These are phyloP conservation scores for Fragaria nilgerrensis DNA, from an alignment of 306 rosid species.

Conservation along the genomic window DNA sequence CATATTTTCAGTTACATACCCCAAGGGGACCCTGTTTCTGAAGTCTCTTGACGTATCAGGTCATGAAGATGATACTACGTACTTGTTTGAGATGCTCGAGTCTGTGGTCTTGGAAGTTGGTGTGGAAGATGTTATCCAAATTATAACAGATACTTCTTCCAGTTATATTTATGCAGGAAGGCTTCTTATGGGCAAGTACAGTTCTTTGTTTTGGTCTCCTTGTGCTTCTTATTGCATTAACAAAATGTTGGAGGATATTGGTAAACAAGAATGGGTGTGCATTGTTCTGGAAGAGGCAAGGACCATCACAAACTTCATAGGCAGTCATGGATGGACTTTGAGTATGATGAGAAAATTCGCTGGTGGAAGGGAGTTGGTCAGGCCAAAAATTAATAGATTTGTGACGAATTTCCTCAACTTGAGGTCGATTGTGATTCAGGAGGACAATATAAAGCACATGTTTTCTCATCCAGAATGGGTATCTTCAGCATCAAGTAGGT, in stretches of 20 bases:
- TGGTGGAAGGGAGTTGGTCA: slow-evolving; percentile 54
- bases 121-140: slow-evolving; percentile 69
- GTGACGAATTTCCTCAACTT: slow-evolving; percentile 58
- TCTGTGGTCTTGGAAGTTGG: slow-evolving; percentile 62
- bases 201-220: slow-evolving; percentile 75
- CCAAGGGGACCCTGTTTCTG: slow-evolving; percentile 52
- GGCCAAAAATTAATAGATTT: slow-evolving; percentile 53
- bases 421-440: slow-evolving; percentile 58
- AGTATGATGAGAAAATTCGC: slow-evolving; percentile 58
- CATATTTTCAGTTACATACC: slow-evolving; percentile 54
- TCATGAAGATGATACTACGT: slow-evolving; percentile 46
- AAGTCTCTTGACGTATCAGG: slow-evolving; percentile 60
- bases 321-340: slow-evolving; percentile 51
- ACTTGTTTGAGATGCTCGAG: slow-evolving; percentile 57
- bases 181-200: slow-evolving; percentile 60
- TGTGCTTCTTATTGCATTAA: slow-evolving; percentile 59
- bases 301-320: slow-evolving; percentile 46
- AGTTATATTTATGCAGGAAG: slow-evolving; percentile 56
- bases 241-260: slow-evolving; percentile 64
- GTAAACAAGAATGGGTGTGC: slow-evolving; percentile 59
- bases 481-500: slow-evolving; percentile 48
- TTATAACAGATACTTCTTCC: slow-evolving; percentile 54
- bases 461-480: slow-evolving; percentile 61
- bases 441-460: slow-evolving; percentile 63
- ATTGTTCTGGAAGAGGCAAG: slow-evolving; percentile 61